Evolutionary conservation across 768 basidiomycete genomes (phyloP), one percentile per base, ranked within the genome.

Genomic region (Lactarius evosmus): DNA sequence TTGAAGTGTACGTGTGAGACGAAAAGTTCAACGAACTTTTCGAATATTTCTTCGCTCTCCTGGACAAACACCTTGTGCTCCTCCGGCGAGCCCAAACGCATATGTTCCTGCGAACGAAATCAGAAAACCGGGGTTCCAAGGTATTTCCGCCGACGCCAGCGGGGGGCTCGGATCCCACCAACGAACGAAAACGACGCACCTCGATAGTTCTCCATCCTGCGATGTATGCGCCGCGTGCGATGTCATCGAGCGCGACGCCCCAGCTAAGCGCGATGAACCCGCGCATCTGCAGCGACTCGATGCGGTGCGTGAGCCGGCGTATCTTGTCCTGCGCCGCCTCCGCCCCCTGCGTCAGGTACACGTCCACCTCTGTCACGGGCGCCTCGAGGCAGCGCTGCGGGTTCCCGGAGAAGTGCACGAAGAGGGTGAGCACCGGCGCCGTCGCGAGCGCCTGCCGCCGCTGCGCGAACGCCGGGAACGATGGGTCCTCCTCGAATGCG

Each of bases 191-290:
- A 22, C 2, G 7, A n/a, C 2, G 53, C 1, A 64, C 63, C 63
- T 64, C 63, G 30, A 64, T 16, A 2, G 29, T 27, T 17, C 33
- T 49, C 63, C 63, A 64, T 7, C 63, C 63, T 7, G 16, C 30
- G 11, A 60, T 12, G 22, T 40, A 50, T 0, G 40, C 19, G 17
- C 63, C 63, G 29, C 29, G 38, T 17, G 44, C 9, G 17, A 0
- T 8, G 6, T 64, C 53, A 30, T 60, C 63, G 11, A 44, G 1
- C 1, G 53, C 22, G 16, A 41, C 11, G 8, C 63, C 63, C 63
- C 63, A 64, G 29, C 53, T 41, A 6, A 60, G 58, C 58, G 29
- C 36, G n/a, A 64, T 2, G 29, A 64, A 64, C 9, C 63, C 63
- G 16, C 8, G 34, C 29, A 60, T 11, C 29, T 55, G 58, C 3